Conservation (phyloP, 1,139 yeast species). For the Protomyces lactucae-debilis region DNA sequence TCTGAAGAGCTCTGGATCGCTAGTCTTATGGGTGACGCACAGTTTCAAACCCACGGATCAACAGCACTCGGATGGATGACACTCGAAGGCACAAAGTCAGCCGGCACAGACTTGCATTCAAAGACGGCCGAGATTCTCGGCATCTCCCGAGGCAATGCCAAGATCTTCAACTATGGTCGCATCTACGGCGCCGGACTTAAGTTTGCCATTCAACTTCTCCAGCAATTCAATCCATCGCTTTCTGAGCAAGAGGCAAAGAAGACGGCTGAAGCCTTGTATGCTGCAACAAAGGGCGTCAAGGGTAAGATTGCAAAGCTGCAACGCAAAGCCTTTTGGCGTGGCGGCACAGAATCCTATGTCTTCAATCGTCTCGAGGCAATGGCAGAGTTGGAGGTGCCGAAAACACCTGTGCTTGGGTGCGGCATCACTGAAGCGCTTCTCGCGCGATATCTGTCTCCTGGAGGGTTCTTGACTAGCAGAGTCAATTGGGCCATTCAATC, state of each 20-base stretch:
- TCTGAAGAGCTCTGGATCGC: constrained; percentile 99
- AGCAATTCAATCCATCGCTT: constrained; percentile 70
- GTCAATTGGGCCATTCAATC: constrained; percentile 98
- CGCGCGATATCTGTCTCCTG: constrained; percentile 58
- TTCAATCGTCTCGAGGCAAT: constrained; percentile 83
- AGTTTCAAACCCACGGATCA: constrained; percentile 85
- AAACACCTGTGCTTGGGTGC: constrained; percentile 90
- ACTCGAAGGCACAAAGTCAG: constrained; percentile 84
- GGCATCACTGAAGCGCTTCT: constrained; percentile 83
- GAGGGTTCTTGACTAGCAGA: constrained; percentile 76
- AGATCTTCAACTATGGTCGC: constrained; percentile 91
- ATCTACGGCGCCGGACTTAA: constrained; percentile 96
- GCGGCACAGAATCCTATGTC: constrained; percentile 90
- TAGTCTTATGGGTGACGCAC: constrained; percentile 85
- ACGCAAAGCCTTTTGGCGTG: constrained; percentile 58
- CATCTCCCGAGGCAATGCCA: constrained; percentile 86
- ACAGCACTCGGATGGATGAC: constrained; percentile 99
- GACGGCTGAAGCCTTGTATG: constrained; percentile 65
- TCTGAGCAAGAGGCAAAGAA: constrained; percentile 64
- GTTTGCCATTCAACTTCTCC: constrained; percentile 75
- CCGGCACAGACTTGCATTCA: constrained; percentile 91
- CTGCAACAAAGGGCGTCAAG: constrained; percentile 72
- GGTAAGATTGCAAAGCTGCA: constrained; percentile 40
- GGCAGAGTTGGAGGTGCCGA: constrained; percentile 77
- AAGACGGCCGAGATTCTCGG: constrained; percentile 88